A percentile compares a stretch with the other conserved stretches of the same genome.
These are phyloP conservation scores for Puccinia hordei DNA, from an alignment of 1,284 basidiomycete species.

Conservation along the genomic window DNA sequence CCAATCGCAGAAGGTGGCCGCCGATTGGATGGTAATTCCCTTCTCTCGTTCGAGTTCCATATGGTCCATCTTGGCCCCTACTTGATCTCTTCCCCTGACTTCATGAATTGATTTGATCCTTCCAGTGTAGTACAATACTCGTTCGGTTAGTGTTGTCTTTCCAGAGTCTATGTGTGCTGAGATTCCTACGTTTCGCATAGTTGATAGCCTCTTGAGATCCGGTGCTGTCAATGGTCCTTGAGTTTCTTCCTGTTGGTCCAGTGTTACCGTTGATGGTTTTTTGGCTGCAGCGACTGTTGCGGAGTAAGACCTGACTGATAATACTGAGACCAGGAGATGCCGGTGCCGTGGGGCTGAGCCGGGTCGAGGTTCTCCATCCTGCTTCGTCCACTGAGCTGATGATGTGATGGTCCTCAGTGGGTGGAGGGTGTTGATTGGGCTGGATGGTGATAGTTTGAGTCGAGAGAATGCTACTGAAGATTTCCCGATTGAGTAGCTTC, in stretches of 20 bases:
- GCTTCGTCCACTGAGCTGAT: not conserved
- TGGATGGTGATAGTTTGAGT: not conserved
- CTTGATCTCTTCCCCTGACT: slow-evolving; percentile 89
- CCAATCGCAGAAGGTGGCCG: slow-evolving; percentile 98
- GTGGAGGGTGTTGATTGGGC: not conserved
- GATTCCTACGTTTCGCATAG: slow-evolving; percentile 62
- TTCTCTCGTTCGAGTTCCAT: slow-evolving; percentile 99
- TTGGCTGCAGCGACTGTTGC: slow-evolving; percentile 1
- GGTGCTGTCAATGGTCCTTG: slow-evolving; percentile 52
- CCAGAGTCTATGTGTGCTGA: slow-evolving; percentile 74
- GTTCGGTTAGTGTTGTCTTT: slow-evolving; percentile 98
- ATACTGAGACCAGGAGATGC: not conserved
- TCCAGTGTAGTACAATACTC: slow-evolving; percentile 94
- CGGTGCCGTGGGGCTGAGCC: not conserved
- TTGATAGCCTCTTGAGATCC: slow-evolving; percentile 58
- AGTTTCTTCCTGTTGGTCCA: not conserved
- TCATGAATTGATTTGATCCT: slow-evolving; percentile 96
- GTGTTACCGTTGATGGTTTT: slow-evolving; percentile 1
- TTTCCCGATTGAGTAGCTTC: not conserved
- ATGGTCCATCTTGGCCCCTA: slow-evolving; percentile 99
- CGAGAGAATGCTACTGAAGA: not conserved
- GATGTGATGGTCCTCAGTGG: not conserved
- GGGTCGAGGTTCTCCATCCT: slow-evolving; percentile 1
- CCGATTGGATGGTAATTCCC: slow-evolving; percentile 98
- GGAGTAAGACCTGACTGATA: slow-evolving; percentile 1